These are phyloP conservation scores for Cyclotella distinguenda DNA, from an alignment of 108 stramenopile genomes.

Conservation along the genomic window DNA sequence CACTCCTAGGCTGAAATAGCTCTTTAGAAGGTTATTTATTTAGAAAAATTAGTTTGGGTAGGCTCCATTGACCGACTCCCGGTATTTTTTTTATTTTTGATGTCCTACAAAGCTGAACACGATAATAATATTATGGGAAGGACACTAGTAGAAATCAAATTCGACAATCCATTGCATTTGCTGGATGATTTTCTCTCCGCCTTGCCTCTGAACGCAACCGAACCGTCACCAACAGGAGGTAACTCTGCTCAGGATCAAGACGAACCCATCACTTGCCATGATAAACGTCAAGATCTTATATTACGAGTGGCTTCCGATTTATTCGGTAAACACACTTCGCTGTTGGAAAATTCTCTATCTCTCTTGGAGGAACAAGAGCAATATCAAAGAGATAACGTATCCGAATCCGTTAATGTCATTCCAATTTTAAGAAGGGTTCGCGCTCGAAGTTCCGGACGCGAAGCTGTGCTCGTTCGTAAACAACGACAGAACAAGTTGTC, in stretches of 20 bases:
- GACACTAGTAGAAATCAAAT: no score
- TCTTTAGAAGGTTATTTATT: no score
- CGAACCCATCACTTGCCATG: not conserved
- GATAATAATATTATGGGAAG: no score
- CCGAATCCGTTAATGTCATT: not conserved
- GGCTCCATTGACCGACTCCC: no score
- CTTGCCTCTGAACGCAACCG: not conserved
- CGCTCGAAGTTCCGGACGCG: constrained; percentile 20
- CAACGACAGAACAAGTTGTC: constrained; percentile 8
- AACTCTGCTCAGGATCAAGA: not conserved
- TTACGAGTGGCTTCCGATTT: constrained; percentile 32
- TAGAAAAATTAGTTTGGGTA: no score
- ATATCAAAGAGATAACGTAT: not conserved
- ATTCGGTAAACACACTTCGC: constrained; percentile 9
- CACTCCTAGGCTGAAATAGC: no score
- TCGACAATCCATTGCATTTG: constrained; percentile 38
- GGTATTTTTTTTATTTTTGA: no score
- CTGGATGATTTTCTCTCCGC: constrained; percentile 36
- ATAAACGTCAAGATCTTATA: constrained; percentile 20
- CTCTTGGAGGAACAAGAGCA: constrained; percentile 36
- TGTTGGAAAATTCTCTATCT: constrained; percentile 33
- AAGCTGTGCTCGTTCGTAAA: constrained; percentile 28
- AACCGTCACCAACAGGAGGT: not conserved
- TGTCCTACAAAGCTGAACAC: no score
- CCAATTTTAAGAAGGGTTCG: constrained; percentile 25